Base-by-base conservation (phyloP, 768 basidiomycete species). In the Rhodotorula taiwanensis region DNA sequence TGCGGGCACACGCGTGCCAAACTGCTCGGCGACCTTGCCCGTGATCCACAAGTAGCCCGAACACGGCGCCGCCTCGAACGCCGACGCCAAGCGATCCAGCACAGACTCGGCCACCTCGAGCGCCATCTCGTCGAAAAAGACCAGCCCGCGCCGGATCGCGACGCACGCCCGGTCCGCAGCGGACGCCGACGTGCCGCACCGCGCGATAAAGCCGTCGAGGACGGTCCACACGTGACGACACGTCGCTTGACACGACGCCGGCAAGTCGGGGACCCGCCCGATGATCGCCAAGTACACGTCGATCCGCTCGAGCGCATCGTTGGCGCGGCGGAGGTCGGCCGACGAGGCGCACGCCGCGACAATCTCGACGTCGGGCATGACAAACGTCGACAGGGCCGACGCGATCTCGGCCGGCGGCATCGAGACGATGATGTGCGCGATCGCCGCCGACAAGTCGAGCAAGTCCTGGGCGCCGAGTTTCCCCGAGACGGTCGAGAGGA, bases 31-130 rank as follows among this genome's bases (percentile, higher is more conserved):
- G 31, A 88, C 76, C 76, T 97, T 97, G 48, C 90, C 88, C 34
- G 84, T 85, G 62, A 98, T 88, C 95, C 95, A 99, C 27, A 98
- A 75, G 76, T 89, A 98, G 67, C 87, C 86, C 16, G 93, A 82
- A 72, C 85, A 84, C 0, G 87, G 88, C 15, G 87, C 89, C 15
- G 79, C 76, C 70, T 89, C 88, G 72, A 97, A 99, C 11, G 82
- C 81, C 13, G 80, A 72, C 3, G 84, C 81, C 87, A 98, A 87
- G 54, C 89, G 81, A 11, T 80, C 80, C 50, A 94, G 76, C 4
- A 92, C 80, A 0, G 84, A 79, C 28, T 88, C 82, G 14, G 87
- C 81, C 52, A 95, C 79, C 7, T 84, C 79, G 14, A 84, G 81
- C 0, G 84, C 76, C 49, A 79, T 75, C 5, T 66, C 64, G 34